These are phyloP conservation scores for Silene noctiflora DNA, from an alignment of 179 eudicot species.

Conservation along the genomic window DNA sequence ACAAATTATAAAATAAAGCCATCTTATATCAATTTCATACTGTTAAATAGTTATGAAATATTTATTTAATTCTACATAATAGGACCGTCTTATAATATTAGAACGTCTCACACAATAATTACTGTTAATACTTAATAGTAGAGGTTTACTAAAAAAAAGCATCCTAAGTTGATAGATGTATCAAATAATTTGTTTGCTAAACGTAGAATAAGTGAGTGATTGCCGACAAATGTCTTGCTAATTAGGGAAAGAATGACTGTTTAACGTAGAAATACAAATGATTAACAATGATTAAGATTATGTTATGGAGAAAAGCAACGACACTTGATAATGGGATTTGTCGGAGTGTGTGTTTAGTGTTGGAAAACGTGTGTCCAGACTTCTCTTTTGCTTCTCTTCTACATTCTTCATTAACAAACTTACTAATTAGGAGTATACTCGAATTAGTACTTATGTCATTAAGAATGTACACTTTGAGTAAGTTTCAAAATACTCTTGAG, in stretches of 20 bases:
- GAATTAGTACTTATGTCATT: too few species aligned
- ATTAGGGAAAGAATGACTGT: background rate
- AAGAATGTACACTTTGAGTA: too few species aligned
- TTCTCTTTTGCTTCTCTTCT: background rate
- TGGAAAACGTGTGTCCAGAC: background rate
- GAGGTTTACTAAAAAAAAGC: background rate
- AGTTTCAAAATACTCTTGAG: too few species aligned
- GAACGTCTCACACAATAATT: too few species aligned
- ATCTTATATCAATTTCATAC: too few species aligned
- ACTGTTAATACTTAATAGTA: too few species aligned
- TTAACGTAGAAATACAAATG: background rate
- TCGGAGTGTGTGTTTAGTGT: background rate
- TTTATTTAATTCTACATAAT: too few species aligned
- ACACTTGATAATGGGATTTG: background rate
- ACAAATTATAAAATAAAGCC: too few species aligned
- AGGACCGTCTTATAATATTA: too few species aligned
- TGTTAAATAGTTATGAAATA: too few species aligned
- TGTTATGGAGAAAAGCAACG: background rate
- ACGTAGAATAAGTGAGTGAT: background rate
- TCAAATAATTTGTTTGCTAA: background rate
- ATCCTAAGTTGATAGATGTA: constrained; percentile 25
- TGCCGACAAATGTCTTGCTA: constrained; percentile 19
- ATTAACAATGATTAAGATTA: constrained; percentile 1
- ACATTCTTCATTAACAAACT: background rate
- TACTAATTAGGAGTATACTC: too few species aligned